Percentiles rank a stretch among this genome's conserved stretches.
phyloP scores from a whole-genome alignment of 192 early-diverging fungal genomes.

The Obelidium mucronatum region DNA sequence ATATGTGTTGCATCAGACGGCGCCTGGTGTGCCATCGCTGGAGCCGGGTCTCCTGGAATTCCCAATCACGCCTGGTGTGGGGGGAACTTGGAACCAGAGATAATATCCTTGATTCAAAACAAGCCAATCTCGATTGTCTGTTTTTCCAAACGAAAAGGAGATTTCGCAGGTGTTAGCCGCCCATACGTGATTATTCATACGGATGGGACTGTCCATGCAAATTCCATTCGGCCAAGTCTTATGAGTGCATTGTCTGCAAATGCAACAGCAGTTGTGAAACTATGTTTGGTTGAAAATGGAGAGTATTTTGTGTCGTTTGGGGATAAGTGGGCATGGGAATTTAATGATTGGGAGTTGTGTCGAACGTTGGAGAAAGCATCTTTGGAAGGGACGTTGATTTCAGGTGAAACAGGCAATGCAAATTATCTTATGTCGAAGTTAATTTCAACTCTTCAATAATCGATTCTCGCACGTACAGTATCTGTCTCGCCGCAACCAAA shows the following conservation, averaged over 20 bases:
- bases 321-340: neutral
- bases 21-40: neutral
- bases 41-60: neutral
- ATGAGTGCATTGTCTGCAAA: neutral
- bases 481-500: neutral
- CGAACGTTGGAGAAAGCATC: neutral
- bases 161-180: neutral
- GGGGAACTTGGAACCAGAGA: neutral
- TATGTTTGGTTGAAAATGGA: slow-evolving; percentile 2
- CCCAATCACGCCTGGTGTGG: neutral
- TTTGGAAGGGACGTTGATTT: neutral
- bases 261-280: neutral
- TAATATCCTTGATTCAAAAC: neutral
- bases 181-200: neutral
- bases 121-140: too few relatives aligned
- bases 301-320: slow-evolving; percentile 6
- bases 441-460: too few relatives aligned
- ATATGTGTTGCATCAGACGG: neutral
- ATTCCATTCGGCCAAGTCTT: neutral
- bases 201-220: neutral
- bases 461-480: too few relatives aligned
- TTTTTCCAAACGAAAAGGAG: too few relatives aligned
- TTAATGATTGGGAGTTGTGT: slow-evolving; percentile 7
- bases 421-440: neutral
- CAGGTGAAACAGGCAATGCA: neutral